These are phyloP conservation scores for Nannizziopsis barbatae DNA, from an alignment of 2,329 filamentous ascomycete genomes.

Conservation along the genomic window DNA sequence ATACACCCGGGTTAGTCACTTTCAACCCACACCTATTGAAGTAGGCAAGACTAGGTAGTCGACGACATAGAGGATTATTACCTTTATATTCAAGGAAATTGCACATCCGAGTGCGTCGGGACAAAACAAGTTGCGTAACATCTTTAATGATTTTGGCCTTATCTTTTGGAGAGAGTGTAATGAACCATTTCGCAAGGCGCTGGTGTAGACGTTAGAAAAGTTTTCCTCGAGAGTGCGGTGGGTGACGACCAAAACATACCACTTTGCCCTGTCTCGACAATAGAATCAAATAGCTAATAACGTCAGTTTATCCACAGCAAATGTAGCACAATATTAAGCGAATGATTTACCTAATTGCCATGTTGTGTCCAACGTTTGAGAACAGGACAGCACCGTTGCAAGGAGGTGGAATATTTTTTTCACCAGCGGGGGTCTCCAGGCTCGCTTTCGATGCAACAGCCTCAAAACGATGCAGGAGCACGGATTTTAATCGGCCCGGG, in stretches of 20 bases:
- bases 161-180: conserved; percentile 89
- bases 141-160: conserved; percentile 99
- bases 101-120: conserved; percentile 95
- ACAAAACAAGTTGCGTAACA: conserved; percentile 93
- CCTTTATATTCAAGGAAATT: conserved; percentile 99
- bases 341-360: conserved; percentile 46
- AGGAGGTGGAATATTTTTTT: conserved; percentile 8
- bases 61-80: conserved; percentile 27
- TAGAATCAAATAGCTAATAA: conserved; percentile 79
- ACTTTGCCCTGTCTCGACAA: conserved; percentile 98
- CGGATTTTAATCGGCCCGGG: background rate
- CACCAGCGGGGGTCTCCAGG: background rate
- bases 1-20: conserved; percentile 10
- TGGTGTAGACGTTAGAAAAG: conserved; percentile 31
- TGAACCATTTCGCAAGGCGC: conserved; percentile 99
- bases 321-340: background rate
- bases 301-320: background rate
- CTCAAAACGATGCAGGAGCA: background rate
- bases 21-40: conserved; percentile 6
- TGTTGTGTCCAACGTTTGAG: conserved; percentile 21
- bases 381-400: background rate
- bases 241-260: conserved; percentile 50
- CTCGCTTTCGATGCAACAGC: background rate
- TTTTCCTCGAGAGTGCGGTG: conserved; percentile 27
- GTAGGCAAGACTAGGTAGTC: background rate